These are phyloP conservation scores for Biscogniauxia mediterranea DNA, from an alignment of 2,329 filamentous ascomycete genomes.

Conservation along the genomic window DNA sequence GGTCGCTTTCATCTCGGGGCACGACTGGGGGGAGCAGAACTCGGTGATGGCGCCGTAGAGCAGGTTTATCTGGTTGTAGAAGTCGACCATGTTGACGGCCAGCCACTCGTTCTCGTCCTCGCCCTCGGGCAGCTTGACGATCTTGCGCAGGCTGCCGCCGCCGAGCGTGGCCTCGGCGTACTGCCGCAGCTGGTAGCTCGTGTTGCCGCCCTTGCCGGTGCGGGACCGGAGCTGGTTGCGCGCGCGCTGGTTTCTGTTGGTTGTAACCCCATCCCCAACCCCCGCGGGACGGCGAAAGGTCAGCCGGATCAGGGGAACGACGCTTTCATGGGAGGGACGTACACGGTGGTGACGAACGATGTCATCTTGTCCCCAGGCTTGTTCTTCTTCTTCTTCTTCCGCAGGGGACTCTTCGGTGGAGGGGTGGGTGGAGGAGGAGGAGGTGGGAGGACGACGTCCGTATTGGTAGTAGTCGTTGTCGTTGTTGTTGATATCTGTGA, in stretches of 20 bases:
- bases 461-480: too few species aligned
- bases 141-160: slow-evolving; percentile 90
- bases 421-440: not conserved
- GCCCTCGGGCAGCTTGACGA: slow-evolving; percentile 93
- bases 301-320: slow-evolving; percentile 36
- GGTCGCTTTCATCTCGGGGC: slow-evolving; percentile 99
- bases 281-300: slow-evolving; percentile 22
- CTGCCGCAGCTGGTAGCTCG: slow-evolving; percentile 86
- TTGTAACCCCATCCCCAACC: too few species aligned
- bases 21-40: slow-evolving; percentile 95
- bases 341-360: slow-evolving; percentile 72
- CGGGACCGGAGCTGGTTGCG: slow-evolving; percentile 90
- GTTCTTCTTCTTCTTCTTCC: slow-evolving; percentile 7
- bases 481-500: slow-evolving; percentile 16
- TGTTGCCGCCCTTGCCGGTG: slow-evolving; percentile 80
- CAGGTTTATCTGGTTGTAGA: slow-evolving; percentile 99
- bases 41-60: slow-evolving; percentile 98
- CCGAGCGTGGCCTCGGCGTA: slow-evolving; percentile 97
- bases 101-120: slow-evolving; percentile 98
- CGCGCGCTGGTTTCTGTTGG: slow-evolving; percentile 74
- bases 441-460: not conserved
- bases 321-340: slow-evolving; percentile 27
- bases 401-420: slow-evolving; percentile 14
- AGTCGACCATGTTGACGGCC: slow-evolving; percentile 98
- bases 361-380: slow-evolving; percentile 53